Percentiles rank a stretch among this genome's conserved stretches.
These are phyloP conservation scores for Plasmodium vivax DNA, from an alignment of 169 alveolate genomes.

Conservation along the genomic window DNA sequence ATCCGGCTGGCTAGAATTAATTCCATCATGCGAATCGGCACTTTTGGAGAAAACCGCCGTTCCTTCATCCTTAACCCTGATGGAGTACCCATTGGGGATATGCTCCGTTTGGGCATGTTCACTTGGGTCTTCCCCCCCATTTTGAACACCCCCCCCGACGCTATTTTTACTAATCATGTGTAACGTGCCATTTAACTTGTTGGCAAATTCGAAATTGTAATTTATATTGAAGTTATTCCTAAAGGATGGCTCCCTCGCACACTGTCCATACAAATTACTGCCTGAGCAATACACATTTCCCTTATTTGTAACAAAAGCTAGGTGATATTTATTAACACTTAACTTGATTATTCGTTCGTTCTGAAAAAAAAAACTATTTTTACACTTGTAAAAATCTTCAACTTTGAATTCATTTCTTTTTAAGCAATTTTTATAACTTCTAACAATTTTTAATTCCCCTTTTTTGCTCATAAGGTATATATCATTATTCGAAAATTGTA, in stretches of 20 bases:
- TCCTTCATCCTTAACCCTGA: neutral
- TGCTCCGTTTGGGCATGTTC: neutral
- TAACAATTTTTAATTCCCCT: conserved; percentile 67
- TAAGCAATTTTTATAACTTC: conserved; percentile 43
- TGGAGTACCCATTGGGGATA: neutral
- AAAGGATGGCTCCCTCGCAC: conserved; percentile 63
- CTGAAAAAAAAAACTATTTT: conserved; percentile 28
- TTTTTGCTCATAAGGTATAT: conserved; percentile 44
- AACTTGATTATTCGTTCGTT: conserved; percentile 64
- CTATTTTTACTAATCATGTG: neutral
- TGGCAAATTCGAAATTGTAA: conserved; percentile 57
- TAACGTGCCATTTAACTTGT: neutral
- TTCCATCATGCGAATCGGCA: neutral
- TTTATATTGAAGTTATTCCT: conserved; percentile 61
- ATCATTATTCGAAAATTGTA: conserved; percentile 64
- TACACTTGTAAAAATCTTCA: conserved; percentile 61
- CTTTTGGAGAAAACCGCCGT: neutral
- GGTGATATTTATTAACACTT: conserved; percentile 71
- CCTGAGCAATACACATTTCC: conserved; percentile 74
- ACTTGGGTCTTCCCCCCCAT: neutral
- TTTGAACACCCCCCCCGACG: neutral
- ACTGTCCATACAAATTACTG: conserved; percentile 73
- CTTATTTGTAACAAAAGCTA: conserved; percentile 74
- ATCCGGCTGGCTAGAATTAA: neutral
- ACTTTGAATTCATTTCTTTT: conserved; percentile 34